A percentile compares a stretch with the other conserved stretches of the same genome.
These are phyloP conservation scores for Ziziphus jujuba DNA, from an alignment of 306 rosid species.

Conservation along the genomic window DNA sequence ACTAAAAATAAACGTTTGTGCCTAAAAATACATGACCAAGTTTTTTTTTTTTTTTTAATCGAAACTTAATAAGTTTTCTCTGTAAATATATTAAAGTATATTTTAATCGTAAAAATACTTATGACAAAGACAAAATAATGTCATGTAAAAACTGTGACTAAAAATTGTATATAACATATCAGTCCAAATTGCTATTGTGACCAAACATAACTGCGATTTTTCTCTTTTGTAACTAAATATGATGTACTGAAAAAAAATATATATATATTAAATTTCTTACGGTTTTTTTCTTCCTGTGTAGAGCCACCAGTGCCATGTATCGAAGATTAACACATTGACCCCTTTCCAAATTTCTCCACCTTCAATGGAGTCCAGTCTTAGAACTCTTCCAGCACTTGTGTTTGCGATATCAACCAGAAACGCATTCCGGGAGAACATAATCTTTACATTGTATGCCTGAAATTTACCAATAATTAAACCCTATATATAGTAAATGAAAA, in stretches of 20 bases:
- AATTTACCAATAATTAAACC: not conserved
- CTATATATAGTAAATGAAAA: too few species aligned
- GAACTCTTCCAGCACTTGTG: slow-evolving; percentile 28
- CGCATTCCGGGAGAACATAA: slow-evolving; percentile 39
- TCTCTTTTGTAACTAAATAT: not conserved
- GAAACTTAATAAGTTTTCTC: too few species aligned
- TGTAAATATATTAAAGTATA: too few species aligned
- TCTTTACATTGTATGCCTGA: slow-evolving; percentile 32
- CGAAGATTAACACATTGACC: slow-evolving; percentile 37
- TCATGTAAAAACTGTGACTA: too few species aligned
- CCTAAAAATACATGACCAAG: too few species aligned
- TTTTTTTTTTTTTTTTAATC: too few species aligned
- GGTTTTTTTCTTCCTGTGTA: slow-evolving; percentile 47
- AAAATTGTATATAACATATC: too few species aligned
- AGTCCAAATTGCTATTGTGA: too few species aligned
- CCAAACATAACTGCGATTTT: too few species aligned
- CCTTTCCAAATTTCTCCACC: slow-evolving; percentile 33
- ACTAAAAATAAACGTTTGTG: too few species aligned
- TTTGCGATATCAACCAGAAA: slow-evolving; percentile 38
- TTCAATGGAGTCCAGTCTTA: slow-evolving; percentile 38
- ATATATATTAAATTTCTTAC: slow-evolving; percentile 13
- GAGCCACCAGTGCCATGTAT: slow-evolving; percentile 64
- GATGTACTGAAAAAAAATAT: not conserved
- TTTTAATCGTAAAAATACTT: too few species aligned
- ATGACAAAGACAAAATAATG: too few species aligned